These are phyloP conservation scores for Postia placenta DNA, from an alignment of 768 basidiomycete genomes.

Conservation along the genomic window DNA sequence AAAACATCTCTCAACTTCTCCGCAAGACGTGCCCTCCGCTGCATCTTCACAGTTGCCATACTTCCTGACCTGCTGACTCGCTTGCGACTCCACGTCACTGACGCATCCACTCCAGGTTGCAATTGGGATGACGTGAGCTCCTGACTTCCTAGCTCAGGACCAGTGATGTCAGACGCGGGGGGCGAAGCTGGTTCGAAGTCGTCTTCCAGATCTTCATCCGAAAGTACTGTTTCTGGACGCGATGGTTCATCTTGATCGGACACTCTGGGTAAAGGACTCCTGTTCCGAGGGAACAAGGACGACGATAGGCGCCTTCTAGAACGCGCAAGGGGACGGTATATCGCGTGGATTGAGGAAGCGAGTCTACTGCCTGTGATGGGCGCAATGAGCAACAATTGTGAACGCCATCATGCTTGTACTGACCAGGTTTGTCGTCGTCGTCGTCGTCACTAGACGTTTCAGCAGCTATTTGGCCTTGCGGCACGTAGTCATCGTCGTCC, in stretches of 20 bases:
- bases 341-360: slow-evolving; percentile 85
- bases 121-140: slow-evolving; percentile 10
- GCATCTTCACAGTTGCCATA: slow-evolving; percentile 65
- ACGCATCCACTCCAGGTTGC: slow-evolving; percentile 12
- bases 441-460: slow-evolving; percentile 69
- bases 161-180: neutral
- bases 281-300: slow-evolving; percentile 12
- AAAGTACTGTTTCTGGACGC: slow-evolving; percentile 27
- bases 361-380: slow-evolving; percentile 38
- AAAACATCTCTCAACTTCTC: slow-evolving; percentile 89
- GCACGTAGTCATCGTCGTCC: slow-evolving; percentile 62
- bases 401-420: neutral
- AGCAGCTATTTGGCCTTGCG: slow-evolving; percentile 32
- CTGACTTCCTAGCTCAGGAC: slow-evolving; percentile 2
- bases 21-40: slow-evolving; percentile 68
- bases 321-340: slow-evolving; percentile 75
- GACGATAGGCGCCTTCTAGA: slow-evolving; percentile 39
- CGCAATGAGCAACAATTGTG: neutral
- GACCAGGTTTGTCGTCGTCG: slow-evolving; percentile 45
- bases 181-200: slow-evolving; percentile 51
- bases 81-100: slow-evolving; percentile 3
- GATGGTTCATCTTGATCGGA: slow-evolving; percentile 28
- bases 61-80: slow-evolving; percentile 35
- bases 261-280: slow-evolving; percentile 17
- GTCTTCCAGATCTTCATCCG: slow-evolving; percentile 50